phyloP scores from a whole-genome alignment of 202 grass and related monocot species.

The Zizania palustris region DNA sequence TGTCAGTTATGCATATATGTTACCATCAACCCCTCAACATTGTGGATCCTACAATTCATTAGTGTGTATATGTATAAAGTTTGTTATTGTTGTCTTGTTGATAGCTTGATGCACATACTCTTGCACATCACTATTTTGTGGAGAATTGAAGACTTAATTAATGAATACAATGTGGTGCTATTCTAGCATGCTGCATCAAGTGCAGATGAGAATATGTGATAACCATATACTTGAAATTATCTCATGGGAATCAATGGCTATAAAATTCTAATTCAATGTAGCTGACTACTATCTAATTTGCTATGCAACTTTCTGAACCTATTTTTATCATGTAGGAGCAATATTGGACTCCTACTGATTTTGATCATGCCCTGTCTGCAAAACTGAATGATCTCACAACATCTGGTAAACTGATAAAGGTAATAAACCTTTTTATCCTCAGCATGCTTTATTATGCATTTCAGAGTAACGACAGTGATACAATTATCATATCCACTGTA shows the following conservation, averaged over 20 bases:
- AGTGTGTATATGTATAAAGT: background rate
- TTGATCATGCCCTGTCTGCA: conserved; percentile 73
- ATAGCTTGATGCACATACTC: background rate
- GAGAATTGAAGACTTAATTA: background rate
- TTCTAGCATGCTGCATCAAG: background rate
- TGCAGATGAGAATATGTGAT: background rate
- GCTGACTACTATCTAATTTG: conserved; percentile 5
- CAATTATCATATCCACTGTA: background rate
- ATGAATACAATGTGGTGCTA: background rate
- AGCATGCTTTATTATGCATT: conserved; percentile 11
- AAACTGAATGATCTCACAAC: conserved; percentile 69
- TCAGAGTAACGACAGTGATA: conserved; percentile 1
- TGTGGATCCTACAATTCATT: background rate
- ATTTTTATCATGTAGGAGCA: conserved; percentile 62
- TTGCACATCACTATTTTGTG: background rate
- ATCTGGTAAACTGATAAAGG: conserved; percentile 85
- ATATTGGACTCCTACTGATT: conserved; percentile 76
- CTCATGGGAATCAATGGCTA: background rate
- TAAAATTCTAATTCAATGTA: background rate
- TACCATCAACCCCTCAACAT: too few species aligned
- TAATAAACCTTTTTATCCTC: conserved; percentile 23
- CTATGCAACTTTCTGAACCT: conserved; percentile 29
- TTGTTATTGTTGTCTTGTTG: background rate
- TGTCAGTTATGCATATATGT: too few species aligned
- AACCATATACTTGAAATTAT: background rate